Evolutionary conservation across 169 alveolate species (phyloP).

Genomic region (Eimeria praecox): DNA sequence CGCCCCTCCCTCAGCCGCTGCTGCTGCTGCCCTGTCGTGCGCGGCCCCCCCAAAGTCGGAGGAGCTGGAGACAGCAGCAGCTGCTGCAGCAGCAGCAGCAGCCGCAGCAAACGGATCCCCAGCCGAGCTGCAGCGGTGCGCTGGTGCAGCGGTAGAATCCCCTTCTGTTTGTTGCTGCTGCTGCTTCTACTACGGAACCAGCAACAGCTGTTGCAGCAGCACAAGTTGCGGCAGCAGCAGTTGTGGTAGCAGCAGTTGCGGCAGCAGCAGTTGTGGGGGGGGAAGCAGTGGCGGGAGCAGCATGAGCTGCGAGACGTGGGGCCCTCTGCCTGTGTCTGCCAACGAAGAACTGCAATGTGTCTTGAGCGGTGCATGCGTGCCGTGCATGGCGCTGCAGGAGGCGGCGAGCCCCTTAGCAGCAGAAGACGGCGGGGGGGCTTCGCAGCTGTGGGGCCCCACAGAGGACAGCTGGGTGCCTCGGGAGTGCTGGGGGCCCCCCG

Average conservation of each 20-base stretch:
- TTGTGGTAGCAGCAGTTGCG: not conserved
- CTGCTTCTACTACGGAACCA: constrained; percentile 48
- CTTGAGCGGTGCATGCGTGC: constrained; percentile 18
- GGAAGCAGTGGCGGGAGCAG: constrained; percentile 21
- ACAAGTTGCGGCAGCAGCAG: not conserved
- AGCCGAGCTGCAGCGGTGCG: constrained; percentile 53
- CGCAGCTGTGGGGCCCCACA: constrained; percentile 51
- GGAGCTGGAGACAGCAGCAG: constrained; percentile 61
- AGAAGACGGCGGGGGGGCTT: not conserved
- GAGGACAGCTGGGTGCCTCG: constrained; percentile 57
- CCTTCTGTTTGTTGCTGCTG: constrained; percentile 26
- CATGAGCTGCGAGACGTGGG: constrained; percentile 56
- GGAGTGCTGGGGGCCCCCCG: constrained; percentile 58
- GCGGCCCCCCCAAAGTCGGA: constrained; percentile 71
- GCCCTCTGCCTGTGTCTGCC: constrained; percentile 32
- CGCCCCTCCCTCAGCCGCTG: constrained; percentile 23
- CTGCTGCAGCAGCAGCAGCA: constrained; percentile 42
- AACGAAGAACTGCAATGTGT: constrained; percentile 6
- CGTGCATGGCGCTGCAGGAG: constrained; percentile 48
- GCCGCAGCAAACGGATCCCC: constrained; percentile 11
- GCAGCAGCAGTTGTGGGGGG: constrained; percentile 11
- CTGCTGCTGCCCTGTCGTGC: constrained; percentile 14
- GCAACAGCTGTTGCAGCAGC: not conserved
- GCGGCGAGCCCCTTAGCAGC: constrained; percentile 30
- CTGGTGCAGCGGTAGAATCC: constrained; percentile 11